These are phyloP conservation scores for Colletotrichum echinochloae DNA, from an alignment of 2,329 filamentous ascomycete genomes.

Conservation along the genomic window DNA sequence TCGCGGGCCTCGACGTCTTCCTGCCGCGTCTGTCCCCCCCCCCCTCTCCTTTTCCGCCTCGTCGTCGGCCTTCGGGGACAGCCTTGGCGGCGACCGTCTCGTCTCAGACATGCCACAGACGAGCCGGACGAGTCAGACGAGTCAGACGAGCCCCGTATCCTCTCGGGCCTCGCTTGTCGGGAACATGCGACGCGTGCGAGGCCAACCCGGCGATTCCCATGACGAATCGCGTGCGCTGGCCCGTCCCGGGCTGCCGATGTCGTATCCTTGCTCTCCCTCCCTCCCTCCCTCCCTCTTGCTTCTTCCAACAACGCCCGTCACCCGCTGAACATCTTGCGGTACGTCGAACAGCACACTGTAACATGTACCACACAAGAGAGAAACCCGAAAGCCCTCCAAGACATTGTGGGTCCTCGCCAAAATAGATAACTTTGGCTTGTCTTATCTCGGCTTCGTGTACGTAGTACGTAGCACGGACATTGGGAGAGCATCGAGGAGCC, in stretches of 20 bases:
- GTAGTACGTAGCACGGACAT: not conserved
- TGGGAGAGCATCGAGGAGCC: not conserved
- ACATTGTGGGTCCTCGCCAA: not conserved
- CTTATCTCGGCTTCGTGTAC: not conserved
- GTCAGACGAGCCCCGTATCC: not conserved
- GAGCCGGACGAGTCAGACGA: not conserved
- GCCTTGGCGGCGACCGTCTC: not conserved
- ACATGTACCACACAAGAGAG: not conserved
- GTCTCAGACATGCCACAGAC: not conserved
- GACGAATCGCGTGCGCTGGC: not conserved
- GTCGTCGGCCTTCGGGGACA: not conserved
- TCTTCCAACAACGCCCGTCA: not conserved
- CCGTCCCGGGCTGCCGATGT: not conserved
- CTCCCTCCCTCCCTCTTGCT: not conserved
- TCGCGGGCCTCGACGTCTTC: too few species aligned
- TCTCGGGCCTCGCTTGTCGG: not conserved
- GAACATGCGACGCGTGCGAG: not conserved
- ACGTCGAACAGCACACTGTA: not conserved
- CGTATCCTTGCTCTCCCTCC: not conserved
- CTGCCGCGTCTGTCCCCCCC: not conserved
- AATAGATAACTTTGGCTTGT: not conserved
- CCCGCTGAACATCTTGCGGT: slow-evolving; percentile 16
- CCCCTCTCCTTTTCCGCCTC: too few species aligned
- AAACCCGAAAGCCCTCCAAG: not conserved
- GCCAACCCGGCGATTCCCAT: not conserved